phyloP scores from a whole-genome alignment of 192 early-diverging fungal genomes.

The Oehlia diaphana region DNA sequence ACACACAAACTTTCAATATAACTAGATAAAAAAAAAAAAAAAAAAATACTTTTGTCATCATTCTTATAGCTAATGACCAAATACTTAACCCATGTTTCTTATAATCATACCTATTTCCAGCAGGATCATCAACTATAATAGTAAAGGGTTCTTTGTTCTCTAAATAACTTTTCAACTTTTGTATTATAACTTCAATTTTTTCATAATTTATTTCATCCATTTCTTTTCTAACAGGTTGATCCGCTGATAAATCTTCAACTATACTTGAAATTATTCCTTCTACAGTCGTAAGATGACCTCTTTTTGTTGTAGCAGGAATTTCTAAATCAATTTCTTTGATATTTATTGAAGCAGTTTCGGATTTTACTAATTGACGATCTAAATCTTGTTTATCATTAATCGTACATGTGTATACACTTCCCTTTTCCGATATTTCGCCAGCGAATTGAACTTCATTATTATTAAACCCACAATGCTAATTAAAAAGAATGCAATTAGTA shows the following conservation, averaged over 20 bases:
- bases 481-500: slow-evolving; percentile 71
- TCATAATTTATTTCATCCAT: slow-evolving; percentile 64
- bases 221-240: slow-evolving; percentile 80
- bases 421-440: slow-evolving; percentile 78
- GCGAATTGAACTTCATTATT: slow-evolving; percentile 93
- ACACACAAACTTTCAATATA: slow-evolving; percentile 86
- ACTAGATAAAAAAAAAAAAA: slow-evolving; percentile 26
- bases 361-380: slow-evolving; percentile 90
- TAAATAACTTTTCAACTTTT: slow-evolving; percentile 59
- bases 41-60: neutral
- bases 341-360: slow-evolving; percentile 73
- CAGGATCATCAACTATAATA: slow-evolving; percentile 82
- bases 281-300: slow-evolving; percentile 85
- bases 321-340: slow-evolving; percentile 87
- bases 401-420: slow-evolving; percentile 63
- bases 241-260: slow-evolving; percentile 76
- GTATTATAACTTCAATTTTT: slow-evolving; percentile 71
- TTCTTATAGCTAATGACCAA: neutral
- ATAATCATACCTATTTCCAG: slow-evolving; percentile 70
- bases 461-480: slow-evolving; percentile 83
- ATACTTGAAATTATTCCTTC: slow-evolving; percentile 79
- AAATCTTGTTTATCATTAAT: slow-evolving; percentile 75
- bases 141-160: slow-evolving; percentile 67
- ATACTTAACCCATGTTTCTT: neutral
- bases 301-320: slow-evolving; percentile 74